Percentiles rank a stretch among this genome's conserved stretches.
Evolutionary conservation across 345 rosid species (phyloP).

Genomic region (Rhodomyrtus tomentosa): DNA sequence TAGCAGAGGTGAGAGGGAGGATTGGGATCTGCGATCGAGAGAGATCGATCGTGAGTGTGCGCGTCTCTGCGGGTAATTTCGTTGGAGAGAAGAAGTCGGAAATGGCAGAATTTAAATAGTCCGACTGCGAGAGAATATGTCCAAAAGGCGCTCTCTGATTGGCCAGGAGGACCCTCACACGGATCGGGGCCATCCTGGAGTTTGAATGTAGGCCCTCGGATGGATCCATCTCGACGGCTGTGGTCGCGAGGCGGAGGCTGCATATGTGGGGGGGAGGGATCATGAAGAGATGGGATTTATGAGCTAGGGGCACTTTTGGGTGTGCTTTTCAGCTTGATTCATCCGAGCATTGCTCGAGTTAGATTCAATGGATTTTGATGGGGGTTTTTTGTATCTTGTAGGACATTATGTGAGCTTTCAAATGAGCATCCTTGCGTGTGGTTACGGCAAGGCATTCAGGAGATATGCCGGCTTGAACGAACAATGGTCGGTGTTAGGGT

Average conservation of each 20-base stretch:
- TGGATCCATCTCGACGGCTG: conserved; percentile 29
- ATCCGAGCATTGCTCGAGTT: conserved; percentile 13
- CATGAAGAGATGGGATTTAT: background rate
- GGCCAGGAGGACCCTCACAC: conserved; percentile 22
- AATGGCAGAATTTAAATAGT: conserved; percentile 48
- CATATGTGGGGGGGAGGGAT: conserved; percentile 10
- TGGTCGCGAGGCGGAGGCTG: background rate
- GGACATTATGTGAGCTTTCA: conserved; percentile 37
- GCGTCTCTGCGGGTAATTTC: background rate
- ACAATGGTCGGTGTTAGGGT: conserved; percentile 45
- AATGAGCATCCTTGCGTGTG: background rate
- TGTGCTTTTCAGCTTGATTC: conserved; percentile 64
- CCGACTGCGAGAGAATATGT: conserved; percentile 13
- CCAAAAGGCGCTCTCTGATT: conserved; percentile 36
- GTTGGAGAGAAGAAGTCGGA: conserved; percentile 4
- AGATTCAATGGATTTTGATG: conserved; percentile 1
- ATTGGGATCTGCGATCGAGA: conserved; percentile 1
- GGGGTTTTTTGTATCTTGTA: conserved; percentile 10
- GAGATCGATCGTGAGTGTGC: background rate
- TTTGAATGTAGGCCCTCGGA: conserved; percentile 62
- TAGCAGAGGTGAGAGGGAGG: background rate
- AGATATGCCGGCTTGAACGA: conserved; percentile 21
- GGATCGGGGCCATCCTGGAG: conserved; percentile 29
- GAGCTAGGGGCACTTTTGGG: conserved; percentile 15
- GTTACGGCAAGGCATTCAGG: background rate